Evolutionary conservation across 495 filamentous ascomycete species (phyloP), one percentile per base, ranked within the genome.

Genomic region (Hypoxylon trugodes): DNA sequence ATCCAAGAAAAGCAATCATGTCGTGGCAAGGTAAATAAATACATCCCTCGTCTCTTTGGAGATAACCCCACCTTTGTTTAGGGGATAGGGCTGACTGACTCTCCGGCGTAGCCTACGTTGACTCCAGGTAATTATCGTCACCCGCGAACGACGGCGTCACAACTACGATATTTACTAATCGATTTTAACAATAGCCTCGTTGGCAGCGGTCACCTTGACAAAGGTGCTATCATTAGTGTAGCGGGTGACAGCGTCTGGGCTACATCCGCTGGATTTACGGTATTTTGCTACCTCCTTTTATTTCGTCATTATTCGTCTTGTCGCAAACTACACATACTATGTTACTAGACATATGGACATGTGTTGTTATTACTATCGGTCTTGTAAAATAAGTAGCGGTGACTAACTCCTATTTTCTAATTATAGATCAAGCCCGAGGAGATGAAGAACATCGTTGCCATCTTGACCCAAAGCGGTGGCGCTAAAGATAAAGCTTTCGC

Each of bases 171-270:
- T 26, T 1, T 18, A 56, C 58, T 66, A 38, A 71, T 25, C 55
- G 26, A 15, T 47, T 21, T 13, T 42, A 54, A 33, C 49, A 28
- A 58, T 50, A 93, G 93, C 86, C 85, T 98, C 65, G 84, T 98
- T 71, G 91, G 84, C 78, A 87, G 83, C 65, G 87, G 87, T 69
- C 89, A 95, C 75, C 79, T 97, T 76, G 90, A 95, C 82, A 88
- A 90, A 79, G 95, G 86, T 68, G 90, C 90, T 71, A 96, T 97
- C 75, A 86, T 94, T 79, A 91, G 87, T 77, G 79, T 76, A 57
- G 87, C 89, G 60, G 91, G 93, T 71, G 89, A 91, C 72, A 91
- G 87, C 73, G 81, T 88, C 65, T 96, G 93, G 91, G 93, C 93
- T 54, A 71, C 79, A n/a, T 84, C 86, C 16, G 13, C 82, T 15